phyloP scores from a whole-genome alignment of 2,329 filamentous ascomycete genomes.

The Aureobasidium namibiae region DNA sequence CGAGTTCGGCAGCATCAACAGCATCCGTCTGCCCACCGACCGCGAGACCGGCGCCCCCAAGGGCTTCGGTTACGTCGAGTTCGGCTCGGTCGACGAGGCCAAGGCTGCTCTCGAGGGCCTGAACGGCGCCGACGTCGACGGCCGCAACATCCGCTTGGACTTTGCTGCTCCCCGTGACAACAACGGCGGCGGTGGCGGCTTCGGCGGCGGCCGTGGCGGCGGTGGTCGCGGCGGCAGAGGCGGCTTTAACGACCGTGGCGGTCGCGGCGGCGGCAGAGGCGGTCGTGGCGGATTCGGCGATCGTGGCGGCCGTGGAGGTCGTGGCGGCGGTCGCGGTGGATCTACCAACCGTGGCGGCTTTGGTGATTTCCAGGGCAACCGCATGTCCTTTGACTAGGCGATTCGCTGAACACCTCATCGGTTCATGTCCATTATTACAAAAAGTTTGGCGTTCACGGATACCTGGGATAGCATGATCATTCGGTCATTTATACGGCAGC shows the following conservation, averaged over 20 bases:
- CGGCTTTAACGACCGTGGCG: conserved; percentile 41
- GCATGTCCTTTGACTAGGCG: conserved; percentile 1
- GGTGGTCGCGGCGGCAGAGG: conserved; percentile 30
- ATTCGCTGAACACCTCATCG: background rate
- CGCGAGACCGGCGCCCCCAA: conserved; percentile 75
- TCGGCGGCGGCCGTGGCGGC: conserved; percentile 30
- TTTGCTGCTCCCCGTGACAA: conserved; percentile 53
- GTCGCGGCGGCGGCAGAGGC: conserved; percentile 43
- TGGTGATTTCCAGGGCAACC: conserved; percentile 63
- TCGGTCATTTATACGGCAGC: background rate
- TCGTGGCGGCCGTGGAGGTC: conserved; percentile 40
- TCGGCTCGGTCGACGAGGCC: conserved; percentile 73
- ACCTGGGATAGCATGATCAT: conserved; percentile 5
- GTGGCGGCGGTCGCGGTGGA: conserved; percentile 39
- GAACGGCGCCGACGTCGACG: conserved; percentile 62
- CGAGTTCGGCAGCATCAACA: conserved; percentile 61
- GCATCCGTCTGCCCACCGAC: conserved; percentile 82
- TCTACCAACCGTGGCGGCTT: conserved; percentile 47
- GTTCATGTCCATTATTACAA: background rate
- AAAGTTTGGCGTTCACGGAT: conserved; percentile 12
- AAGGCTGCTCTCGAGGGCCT: conserved; percentile 62
- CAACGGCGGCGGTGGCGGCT: conserved; percentile 37
- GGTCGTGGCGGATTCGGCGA: conserved; percentile 46
- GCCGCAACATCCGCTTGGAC: conserved; percentile 74
- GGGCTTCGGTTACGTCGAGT: conserved; percentile 89